These are phyloP conservation scores for Fusarium sp. DNA, from an alignment of 2,329 filamentous ascomycete species.

Conservation along the genomic window DNA sequence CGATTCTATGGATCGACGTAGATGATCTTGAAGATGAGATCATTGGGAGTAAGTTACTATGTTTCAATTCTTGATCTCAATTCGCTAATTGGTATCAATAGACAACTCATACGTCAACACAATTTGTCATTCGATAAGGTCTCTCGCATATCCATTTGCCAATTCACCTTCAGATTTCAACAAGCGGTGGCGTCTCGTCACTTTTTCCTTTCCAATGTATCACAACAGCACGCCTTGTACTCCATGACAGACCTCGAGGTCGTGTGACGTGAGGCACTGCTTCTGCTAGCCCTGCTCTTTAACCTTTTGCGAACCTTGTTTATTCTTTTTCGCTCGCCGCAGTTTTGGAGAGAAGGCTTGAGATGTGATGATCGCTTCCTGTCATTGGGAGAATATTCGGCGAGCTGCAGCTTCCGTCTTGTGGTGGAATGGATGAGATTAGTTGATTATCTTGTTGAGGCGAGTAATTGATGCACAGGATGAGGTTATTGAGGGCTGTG, in stretches of 20 bases:
- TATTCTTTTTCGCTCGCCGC: constrained; percentile 26
- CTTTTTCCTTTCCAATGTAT: constrained; percentile 15
- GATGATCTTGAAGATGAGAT: not conserved
- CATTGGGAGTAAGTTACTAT: not conserved
- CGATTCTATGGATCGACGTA: constrained; percentile 39
- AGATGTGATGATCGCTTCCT: constrained; percentile 18
- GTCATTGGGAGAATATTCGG: constrained; percentile 24
- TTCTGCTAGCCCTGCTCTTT: constrained; percentile 11
- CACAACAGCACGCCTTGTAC: constrained; percentile 31
- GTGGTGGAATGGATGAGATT: constrained; percentile 4
- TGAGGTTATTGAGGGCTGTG: not conserved
- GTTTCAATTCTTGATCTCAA: not conserved
- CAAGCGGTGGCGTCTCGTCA: constrained; percentile 37
- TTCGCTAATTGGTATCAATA: not conserved
- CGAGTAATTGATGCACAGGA: not conserved
- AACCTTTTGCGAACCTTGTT: not conserved
- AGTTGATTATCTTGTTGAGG: not conserved
- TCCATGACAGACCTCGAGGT: constrained; percentile 24
- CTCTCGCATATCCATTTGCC: not conserved
- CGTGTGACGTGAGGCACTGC: constrained; percentile 21
- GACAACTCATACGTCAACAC: not conserved
- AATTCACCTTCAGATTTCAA: constrained; percentile 7
- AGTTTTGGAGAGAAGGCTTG: constrained; percentile 23
- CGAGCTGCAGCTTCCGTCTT: constrained; percentile 28
- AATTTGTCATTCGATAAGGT: no score